These are phyloP conservation scores for Oidiodendron maius DNA, from an alignment of 495 filamentous ascomycete genomes.

Conservation along the genomic window DNA sequence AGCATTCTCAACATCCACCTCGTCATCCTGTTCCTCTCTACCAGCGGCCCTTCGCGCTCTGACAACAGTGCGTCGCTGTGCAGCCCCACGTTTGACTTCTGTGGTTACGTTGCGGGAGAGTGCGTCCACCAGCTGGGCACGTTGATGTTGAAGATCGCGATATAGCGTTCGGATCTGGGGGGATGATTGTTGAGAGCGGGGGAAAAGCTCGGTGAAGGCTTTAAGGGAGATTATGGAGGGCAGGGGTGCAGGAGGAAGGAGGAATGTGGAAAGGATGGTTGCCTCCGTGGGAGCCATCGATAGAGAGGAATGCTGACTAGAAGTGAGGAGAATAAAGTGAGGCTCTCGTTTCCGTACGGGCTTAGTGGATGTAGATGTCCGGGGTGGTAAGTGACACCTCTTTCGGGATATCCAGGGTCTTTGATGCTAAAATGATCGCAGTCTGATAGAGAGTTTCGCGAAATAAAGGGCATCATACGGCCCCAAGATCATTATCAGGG, in stretches of 20 bases:
- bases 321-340: too few species aligned
- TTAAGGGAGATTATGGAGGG: conserved; percentile 67
- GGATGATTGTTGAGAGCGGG: conserved; percentile 58
- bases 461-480: too few species aligned
- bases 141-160: conserved; percentile 66
- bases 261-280: conserved; percentile 68
- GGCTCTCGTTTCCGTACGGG: too few species aligned
- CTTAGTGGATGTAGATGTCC: too few species aligned
- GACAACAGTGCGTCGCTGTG: conserved; percentile 55
- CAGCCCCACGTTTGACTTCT: conserved; percentile 59
- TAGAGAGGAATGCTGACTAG: too few species aligned
- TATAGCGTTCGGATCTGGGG: conserved; percentile 73
- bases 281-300: conserved; percentile 66
- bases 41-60: conserved; percentile 47
- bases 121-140: conserved; percentile 60
- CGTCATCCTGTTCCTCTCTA: conserved; percentile 51
- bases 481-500: too few species aligned
- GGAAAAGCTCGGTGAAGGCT: conserved; percentile 74
- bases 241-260: conserved; percentile 63
- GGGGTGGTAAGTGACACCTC: too few species aligned
- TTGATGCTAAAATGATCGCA: too few species aligned
- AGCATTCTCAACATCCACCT: conserved; percentile 65
- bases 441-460: too few species aligned
- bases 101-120: conserved; percentile 62
- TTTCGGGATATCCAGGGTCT: too few species aligned